Percentiles rank a stretch among this genome's conserved stretches.
Conservation (phyloP, 2,329 filamentous ascomycete genomes). For the Epichloe amarillans region DNA sequence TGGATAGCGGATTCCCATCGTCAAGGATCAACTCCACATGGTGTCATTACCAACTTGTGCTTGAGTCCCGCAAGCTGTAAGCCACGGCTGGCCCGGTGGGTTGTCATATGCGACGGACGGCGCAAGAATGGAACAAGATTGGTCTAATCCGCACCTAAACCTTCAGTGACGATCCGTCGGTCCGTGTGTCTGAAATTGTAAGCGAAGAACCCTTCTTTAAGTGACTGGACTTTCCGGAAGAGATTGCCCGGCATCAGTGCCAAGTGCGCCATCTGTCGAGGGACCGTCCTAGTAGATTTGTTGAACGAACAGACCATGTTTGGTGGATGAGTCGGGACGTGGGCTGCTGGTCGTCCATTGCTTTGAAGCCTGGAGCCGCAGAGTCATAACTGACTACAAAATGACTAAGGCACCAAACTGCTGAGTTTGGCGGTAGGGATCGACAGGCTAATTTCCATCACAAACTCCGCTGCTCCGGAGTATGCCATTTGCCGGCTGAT, state of each 20-base stretch:
- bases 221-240: constrained; percentile 4
- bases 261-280: not conserved
- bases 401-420: not conserved
- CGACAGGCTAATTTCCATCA: not conserved
- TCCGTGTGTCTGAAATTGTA: constrained; percentile 2
- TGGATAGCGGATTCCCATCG: not conserved
- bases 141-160: not conserved
- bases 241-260: not conserved
- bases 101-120: constrained; percentile 7
- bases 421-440: not conserved
- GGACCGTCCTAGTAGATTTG: no score
- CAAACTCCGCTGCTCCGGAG: not conserved
- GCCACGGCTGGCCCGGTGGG: not conserved
- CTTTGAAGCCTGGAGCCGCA: no score
- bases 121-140: not conserved
- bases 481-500: not conserved
- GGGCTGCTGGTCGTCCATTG: no score
- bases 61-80: not conserved
- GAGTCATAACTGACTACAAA: no score
- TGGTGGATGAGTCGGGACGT: no score
- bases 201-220: not conserved
- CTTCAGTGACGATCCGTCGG: constrained; percentile 4
- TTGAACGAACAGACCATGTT: no score
- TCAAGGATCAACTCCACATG: not conserved
- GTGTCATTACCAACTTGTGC: not conserved